These are phyloP conservation scores for Torulaspora microellipsoides DNA, from an alignment of 805 yeast species.

Conservation along the genomic window DNA sequence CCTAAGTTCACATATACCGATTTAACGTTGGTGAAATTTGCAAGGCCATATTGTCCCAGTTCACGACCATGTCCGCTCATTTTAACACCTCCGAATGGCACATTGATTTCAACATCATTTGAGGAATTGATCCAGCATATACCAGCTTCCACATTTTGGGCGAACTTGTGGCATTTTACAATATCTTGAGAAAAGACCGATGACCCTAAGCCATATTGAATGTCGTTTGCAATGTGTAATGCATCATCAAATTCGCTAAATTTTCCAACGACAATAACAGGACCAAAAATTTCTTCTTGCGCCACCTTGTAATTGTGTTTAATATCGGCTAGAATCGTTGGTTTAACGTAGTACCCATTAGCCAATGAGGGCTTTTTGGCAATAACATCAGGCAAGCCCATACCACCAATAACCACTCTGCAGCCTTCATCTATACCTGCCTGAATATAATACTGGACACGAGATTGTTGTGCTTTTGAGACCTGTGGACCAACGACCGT, in stretches of 20 bases:
- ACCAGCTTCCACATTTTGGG: slow-evolving; percentile 59
- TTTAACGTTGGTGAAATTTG: slow-evolving; percentile 67
- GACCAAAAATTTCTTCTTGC: slow-evolving; percentile 44
- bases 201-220: slow-evolving; percentile 41
- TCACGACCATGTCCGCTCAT: slow-evolving; percentile 79
- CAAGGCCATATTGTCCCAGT: slow-evolving; percentile 69
- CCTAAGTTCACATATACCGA: slow-evolving; percentile 52
- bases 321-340: slow-evolving; percentile 40
- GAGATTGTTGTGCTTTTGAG: slow-evolving; percentile 43
- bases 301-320: slow-evolving; percentile 36
- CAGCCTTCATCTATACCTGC: slow-evolving; percentile 42
- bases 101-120: slow-evolving; percentile 55
- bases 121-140: slow-evolving; percentile 67
- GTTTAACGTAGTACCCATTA: slow-evolving; percentile 37
- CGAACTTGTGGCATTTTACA: slow-evolving; percentile 56
- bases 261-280: slow-evolving; percentile 38
- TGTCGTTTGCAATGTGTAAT: slow-evolving; percentile 38
- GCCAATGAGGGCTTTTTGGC: neutral
- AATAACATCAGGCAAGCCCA: slow-evolving; percentile 16
- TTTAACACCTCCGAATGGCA: slow-evolving; percentile 82
- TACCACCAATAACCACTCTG: slow-evolving; percentile 38
- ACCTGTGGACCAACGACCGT: slow-evolving; percentile 48
- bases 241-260: slow-evolving; percentile 39
- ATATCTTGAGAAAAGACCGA: slow-evolving; percentile 65
- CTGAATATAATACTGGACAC: slow-evolving; percentile 40